Evolutionary conservation across 2,329 filamentous ascomycete genomes (phyloP).

Genomic region (Scedosporium aurantiacum): DNA sequence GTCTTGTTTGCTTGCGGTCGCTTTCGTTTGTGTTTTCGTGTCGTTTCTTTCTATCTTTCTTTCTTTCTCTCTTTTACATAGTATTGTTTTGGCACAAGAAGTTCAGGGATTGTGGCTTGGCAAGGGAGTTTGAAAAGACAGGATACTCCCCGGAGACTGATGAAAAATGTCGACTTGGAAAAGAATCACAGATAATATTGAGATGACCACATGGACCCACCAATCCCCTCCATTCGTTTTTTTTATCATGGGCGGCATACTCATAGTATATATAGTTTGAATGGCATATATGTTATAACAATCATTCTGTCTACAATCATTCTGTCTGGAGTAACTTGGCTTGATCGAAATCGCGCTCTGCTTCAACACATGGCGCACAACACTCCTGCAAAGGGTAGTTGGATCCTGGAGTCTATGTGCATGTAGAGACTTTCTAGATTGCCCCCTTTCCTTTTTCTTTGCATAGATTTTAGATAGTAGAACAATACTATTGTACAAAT

Average conservation of each 20-base stretch:
- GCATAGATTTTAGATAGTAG: not conserved
- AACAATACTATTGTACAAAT: constrained; percentile 1
- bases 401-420: not conserved
- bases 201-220: not conserved
- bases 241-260: not conserved
- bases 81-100: not conserved
- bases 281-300: not conserved
- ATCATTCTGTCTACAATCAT: not conserved
- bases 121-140: not conserved
- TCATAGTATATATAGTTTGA: not conserved
- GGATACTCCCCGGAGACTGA: not conserved
- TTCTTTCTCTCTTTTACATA: not conserved
- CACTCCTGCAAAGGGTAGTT: not conserved
- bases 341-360: not conserved
- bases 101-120: not conserved
- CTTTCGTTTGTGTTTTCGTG: not conserved
- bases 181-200: not conserved
- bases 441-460: not conserved
- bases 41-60: not conserved
- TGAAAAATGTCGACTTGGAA: not conserved
- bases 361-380: not conserved
- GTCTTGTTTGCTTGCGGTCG: not conserved
- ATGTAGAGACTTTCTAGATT: not conserved
- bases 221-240: not conserved
- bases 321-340: not conserved